A percentile compares a stretch with the other conserved stretches of the same genome.
These are phyloP conservation scores for Thelonectria olida DNA, from an alignment of 2,329 filamentous ascomycete species.

Conservation along the genomic window DNA sequence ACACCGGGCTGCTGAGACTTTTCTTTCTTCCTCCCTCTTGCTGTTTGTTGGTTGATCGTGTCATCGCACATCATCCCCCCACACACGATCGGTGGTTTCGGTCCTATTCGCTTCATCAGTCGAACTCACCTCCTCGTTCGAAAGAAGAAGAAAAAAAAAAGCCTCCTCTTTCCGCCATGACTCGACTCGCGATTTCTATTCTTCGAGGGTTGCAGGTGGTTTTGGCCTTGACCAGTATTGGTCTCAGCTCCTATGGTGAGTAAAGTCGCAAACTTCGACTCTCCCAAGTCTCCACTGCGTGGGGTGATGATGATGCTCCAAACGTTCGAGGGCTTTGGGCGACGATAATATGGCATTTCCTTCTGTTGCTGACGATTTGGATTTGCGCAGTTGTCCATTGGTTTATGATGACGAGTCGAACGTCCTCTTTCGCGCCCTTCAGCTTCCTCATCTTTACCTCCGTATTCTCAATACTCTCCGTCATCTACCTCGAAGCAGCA, in stretches of 20 bases:
- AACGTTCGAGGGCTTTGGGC: background rate
- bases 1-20: conserved; percentile 9
- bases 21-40: background rate
- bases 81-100: background rate
- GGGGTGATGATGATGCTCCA: background rate
- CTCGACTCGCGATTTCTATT: conserved; percentile 25
- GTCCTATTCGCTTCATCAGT: background rate
- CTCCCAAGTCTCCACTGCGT: background rate
- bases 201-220: conserved; percentile 37
- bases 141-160: no score
- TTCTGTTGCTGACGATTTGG: background rate
- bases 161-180: conserved; percentile 24
- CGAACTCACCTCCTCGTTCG: background rate
- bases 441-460: conserved; percentile 67
- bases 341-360: background rate
- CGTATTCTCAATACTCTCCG: conserved; percentile 62
- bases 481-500: conserved; percentile 62
- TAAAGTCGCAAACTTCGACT: background rate
- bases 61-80: background rate
- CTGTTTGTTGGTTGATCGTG: background rate
- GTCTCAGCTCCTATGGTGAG: conserved; percentile 38
- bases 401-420: conserved; percentile 65
- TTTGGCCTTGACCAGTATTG: conserved; percentile 35
- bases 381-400: conserved; percentile 63
- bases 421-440: conserved; percentile 63